phyloP scores from a whole-genome alignment of 2,329 filamentous ascomycete genomes.

The Aureobasidium sp. region DNA sequence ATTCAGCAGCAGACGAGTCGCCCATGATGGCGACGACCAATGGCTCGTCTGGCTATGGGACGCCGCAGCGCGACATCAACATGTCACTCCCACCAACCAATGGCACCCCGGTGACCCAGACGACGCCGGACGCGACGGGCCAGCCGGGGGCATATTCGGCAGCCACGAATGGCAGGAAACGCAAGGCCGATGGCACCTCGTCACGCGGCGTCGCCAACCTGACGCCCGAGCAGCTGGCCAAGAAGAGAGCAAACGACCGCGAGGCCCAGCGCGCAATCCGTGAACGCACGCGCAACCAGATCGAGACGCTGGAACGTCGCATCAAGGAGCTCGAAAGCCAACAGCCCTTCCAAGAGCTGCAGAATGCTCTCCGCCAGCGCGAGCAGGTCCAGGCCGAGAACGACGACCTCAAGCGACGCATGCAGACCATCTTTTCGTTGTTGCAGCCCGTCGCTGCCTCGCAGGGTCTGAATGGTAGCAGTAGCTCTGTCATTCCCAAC shows the following conservation, averaged over 20 bases:
- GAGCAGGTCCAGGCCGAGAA: constrained; percentile 74
- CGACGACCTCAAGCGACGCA: constrained; percentile 63
- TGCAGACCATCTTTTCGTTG: constrained; percentile 59
- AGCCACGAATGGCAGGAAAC: constrained; percentile 26
- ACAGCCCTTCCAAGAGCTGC: constrained; percentile 77
- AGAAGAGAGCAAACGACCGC: constrained; percentile 86
- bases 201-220: constrained; percentile 77
- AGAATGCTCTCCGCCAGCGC: constrained; percentile 60
- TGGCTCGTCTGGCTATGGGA: constrained; percentile 13
- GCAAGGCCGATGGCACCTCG: constrained; percentile 31
- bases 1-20: not conserved
- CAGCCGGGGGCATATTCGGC: constrained; percentile 9
- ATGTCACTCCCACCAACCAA: not conserved
- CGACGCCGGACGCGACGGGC: not conserved
- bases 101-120: not conserved
- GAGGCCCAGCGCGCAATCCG: constrained; percentile 81
- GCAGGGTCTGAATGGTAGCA: constrained; percentile 38
- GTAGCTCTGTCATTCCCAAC: constrained; percentile 25
- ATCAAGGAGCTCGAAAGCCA: constrained; percentile 72
- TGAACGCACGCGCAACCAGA: constrained; percentile 73
- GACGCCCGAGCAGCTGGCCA: constrained; percentile 78
- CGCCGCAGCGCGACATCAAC: constrained; percentile 10
- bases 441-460: constrained; percentile 52
- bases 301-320: constrained; percentile 63
- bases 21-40: constrained; percentile 12